A percentile compares a stretch with the other conserved stretches of the same genome.
phyloP scores from a whole-genome alignment of 2,329 filamentous ascomycete genomes.

The Plenodomus tracheiphilus region DNA sequence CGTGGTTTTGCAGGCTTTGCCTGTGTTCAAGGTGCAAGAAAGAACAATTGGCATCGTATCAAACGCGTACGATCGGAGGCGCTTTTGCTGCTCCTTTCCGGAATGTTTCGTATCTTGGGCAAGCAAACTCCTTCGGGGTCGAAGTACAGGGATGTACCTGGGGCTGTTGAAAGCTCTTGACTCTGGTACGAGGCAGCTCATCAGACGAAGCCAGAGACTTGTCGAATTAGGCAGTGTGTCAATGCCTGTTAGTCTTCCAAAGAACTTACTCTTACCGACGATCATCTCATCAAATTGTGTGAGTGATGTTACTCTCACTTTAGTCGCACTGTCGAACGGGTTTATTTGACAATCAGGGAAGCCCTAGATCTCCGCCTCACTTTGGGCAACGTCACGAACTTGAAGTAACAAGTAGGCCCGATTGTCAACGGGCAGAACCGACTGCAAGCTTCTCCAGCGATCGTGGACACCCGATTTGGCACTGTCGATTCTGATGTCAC shows the following conservation, averaged over 20 bases:
- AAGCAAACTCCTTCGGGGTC: not conserved
- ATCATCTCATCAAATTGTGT: no score
- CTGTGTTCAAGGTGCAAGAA: not conserved
- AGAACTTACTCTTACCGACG: no score
- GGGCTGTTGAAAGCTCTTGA: not conserved
- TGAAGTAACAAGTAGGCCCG: not conserved
- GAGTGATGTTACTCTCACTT: no score
- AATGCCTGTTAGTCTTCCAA: no score
- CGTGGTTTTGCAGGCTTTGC: not conserved
- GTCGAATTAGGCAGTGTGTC: no score
- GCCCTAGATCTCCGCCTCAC: not conserved
- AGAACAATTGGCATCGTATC: not conserved
- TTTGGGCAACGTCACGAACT: not conserved
- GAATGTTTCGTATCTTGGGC: not conserved
- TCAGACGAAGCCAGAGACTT: no score
- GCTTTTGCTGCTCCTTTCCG: not conserved
- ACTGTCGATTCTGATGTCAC: not conserved
- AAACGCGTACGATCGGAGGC: not conserved
- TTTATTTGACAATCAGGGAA: not conserved
- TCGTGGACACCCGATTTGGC: not conserved
- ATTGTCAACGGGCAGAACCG: not conserved
- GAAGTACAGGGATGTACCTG: not conserved
- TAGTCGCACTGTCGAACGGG: not conserved
- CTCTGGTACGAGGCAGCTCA: not conserved
- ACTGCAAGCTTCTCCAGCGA: not conserved